These are phyloP conservation scores for Lactarius hatsudake DNA, from an alignment of 768 basidiomycete species.

Conservation along the genomic window DNA sequence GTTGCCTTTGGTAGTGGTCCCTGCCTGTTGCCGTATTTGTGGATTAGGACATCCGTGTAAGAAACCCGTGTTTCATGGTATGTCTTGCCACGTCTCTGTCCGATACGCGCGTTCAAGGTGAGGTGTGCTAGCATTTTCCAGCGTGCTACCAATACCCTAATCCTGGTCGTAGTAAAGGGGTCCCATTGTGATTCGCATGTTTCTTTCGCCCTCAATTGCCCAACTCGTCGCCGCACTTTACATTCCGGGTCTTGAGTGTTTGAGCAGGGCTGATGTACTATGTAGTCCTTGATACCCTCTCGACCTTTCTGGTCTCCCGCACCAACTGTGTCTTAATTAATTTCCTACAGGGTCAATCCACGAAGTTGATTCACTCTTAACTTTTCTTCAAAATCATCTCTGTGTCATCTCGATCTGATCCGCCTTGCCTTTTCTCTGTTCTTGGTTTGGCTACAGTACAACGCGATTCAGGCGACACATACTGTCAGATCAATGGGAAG, in stretches of 20 bases:
- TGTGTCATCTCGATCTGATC: neutral
- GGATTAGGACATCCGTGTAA: neutral
- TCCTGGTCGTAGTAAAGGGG: too few species aligned
- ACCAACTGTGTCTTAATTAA: neutral
- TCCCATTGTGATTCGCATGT: constrained; percentile 27
- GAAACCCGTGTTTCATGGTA: too few species aligned
- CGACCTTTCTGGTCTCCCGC: neutral
- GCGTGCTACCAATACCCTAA: neutral
- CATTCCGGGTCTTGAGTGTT: too few species aligned
- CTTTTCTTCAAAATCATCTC: neutral
- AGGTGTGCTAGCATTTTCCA: neutral
- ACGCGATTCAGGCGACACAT: neutral
- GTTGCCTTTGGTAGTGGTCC: too few species aligned
- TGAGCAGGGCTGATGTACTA: too few species aligned
- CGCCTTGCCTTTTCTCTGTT: neutral
- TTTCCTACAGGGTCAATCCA: neutral
- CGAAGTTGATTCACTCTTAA: neutral
- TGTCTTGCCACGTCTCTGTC: neutral
- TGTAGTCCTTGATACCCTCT: neutral
- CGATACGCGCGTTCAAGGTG: neutral
- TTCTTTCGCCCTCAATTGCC: too few species aligned
- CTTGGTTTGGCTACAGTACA: neutral
- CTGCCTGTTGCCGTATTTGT: too few species aligned
- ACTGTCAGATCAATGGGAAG: neutral
- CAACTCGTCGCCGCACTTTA: too few species aligned